Base-by-base conservation (phyloP, 495 filamentous ascomycete species). In the Staphylotrichum tortipilum region DNA sequence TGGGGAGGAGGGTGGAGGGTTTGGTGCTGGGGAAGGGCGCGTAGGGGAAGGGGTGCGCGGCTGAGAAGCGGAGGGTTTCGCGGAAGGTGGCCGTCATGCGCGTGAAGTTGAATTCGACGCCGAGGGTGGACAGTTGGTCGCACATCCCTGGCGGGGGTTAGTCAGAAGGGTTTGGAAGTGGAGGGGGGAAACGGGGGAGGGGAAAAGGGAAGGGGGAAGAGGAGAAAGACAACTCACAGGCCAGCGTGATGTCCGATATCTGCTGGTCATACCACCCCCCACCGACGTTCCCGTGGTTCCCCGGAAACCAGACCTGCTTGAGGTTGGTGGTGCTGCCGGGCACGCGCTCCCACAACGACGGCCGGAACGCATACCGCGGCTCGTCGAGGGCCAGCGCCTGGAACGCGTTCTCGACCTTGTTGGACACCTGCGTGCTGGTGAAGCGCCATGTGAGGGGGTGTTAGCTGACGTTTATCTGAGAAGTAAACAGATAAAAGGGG, bases 361-460 rank as follows among this genome's bases (percentile, higher is more conserved):
- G 84, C 0, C 75, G 67, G 54, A 85, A 88, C 4, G 79, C 72
- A 15, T 64, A 67, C 14, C 83, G 75, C n/a, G 75, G 68, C 66
- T 88, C 84, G 54, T 86, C 82, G 2, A 88, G 73, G 1, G 82
- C 84, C 2, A 88, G 67, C 12, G 83, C 83, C 58, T 88, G 84
- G 55, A 86, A 86, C 4, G 83, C 84, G 55, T 85, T 73, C 50
- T 84, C 76, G 4, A 86, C 76, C 52, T 65, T 64, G 49, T 73
- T 65, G 10, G 70, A 69, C 2, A 83, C 63, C 31, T 73, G 68
- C 11, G 78, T 81, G 61, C 82, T 77, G 62, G 78, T 76, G 62
- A 83, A 82, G 8, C 54, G 37, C 64, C 64, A 67, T 33, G 55
- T 58, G 31, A n/a, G 24, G 44, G 4, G 4, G 7, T 48, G 55